phyloP scores from a whole-genome alignment of 768 basidiomycete species.

The Termitomyces sp. region DNA sequence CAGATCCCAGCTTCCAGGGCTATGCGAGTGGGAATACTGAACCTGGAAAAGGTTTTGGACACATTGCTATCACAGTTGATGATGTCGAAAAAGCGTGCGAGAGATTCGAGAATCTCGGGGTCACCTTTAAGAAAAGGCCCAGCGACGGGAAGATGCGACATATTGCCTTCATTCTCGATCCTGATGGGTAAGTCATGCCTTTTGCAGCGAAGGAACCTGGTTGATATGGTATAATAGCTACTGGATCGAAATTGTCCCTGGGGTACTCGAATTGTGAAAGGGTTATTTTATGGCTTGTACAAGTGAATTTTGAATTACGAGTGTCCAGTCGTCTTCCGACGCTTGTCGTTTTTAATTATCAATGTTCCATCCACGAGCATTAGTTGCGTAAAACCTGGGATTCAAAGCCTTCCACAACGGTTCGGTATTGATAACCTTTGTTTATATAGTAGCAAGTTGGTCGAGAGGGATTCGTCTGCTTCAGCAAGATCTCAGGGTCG shows the following conservation, averaged over 20 bases:
- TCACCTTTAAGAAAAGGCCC: conserved; percentile 82
- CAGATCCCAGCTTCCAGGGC: conserved; percentile 68
- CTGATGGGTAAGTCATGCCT: conserved; percentile 55
- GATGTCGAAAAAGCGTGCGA: conserved; percentile 80
- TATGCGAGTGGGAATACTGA: conserved; percentile 86
- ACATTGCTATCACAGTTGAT: conserved; percentile 83
- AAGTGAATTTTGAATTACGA: neutral
- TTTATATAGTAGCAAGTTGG: too few species aligned
- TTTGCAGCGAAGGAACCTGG: neutral
- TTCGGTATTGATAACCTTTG: too few species aligned
- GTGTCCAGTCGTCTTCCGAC: too few species aligned
- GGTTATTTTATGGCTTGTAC: neutral
- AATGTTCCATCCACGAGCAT: neutral
- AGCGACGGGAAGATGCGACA: conserved; percentile 82
- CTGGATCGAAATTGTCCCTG: conserved; percentile 54
- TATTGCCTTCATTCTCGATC: conserved; percentile 82
- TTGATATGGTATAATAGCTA: conserved; percentile 30
- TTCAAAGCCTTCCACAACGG: too few species aligned
- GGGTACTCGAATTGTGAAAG: conserved; percentile 18
- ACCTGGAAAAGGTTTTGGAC: conserved; percentile 76
- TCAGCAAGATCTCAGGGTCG: too few species aligned
- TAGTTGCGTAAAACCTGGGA: neutral
- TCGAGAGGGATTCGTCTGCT: too few species aligned
- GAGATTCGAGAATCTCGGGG: conserved; percentile 74
- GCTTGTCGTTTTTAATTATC: neutral